Evolutionary conservation across 1,139 yeast species (phyloP).

Genomic region (Sugiyamaella sp.): DNA sequence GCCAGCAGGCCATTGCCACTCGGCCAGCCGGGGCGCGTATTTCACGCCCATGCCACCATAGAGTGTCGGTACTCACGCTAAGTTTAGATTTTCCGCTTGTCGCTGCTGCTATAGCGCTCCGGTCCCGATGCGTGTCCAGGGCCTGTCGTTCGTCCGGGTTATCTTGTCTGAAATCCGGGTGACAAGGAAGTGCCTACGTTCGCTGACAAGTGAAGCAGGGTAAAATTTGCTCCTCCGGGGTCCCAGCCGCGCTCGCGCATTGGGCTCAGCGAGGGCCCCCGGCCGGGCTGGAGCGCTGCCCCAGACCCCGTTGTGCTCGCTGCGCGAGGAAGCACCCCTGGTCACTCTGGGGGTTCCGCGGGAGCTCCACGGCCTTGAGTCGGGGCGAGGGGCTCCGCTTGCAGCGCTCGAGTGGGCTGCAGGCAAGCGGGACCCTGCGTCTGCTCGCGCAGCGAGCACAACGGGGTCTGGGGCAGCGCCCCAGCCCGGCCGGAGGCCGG

Average conservation of each 20-base stretch:
- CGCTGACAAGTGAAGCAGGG: conserved; percentile 11
- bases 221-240: conserved; percentile 4
- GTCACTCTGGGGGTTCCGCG: too few species aligned
- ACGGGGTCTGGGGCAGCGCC: conserved; percentile 5
- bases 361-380: too few species aligned
- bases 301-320: too few species aligned
- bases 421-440: too few species aligned
- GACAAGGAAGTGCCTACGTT: background rate
- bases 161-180: conserved; percentile 12
- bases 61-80: background rate
- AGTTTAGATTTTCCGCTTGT: background rate
- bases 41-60: too few species aligned
- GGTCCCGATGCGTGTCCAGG: conserved; percentile 2
- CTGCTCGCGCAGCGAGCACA: too few species aligned
- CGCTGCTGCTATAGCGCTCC: background rate
- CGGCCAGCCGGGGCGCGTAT: too few species aligned
- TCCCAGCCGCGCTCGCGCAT: background rate
- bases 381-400: too few species aligned
- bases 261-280: background rate
- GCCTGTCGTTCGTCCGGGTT: conserved; percentile 11
- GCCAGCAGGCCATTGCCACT: too few species aligned
- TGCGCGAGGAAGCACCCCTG: too few species aligned
- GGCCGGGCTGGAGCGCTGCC: background rate
- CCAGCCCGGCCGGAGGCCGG: conserved; percentile 2
- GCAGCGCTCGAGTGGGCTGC: too few species aligned